phyloP scores from a whole-genome alignment of 202 grass and related monocot genomes.

The Setaria viridis region DNA sequence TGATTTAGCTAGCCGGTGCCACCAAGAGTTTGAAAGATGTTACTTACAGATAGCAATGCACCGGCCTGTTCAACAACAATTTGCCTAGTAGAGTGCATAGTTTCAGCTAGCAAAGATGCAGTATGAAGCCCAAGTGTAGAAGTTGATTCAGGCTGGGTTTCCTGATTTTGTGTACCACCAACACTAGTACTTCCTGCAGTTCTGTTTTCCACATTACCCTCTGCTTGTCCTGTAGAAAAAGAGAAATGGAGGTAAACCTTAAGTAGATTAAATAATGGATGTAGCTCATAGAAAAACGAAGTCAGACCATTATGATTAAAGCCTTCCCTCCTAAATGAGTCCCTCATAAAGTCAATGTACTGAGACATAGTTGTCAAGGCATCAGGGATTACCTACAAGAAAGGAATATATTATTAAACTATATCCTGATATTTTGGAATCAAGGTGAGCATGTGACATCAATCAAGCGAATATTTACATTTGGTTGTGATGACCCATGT shows the following conservation, averaged over 20 bases:
- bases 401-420: constrained; percentile 35
- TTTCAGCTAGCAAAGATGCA: constrained; percentile 72
- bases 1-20: constrained; percentile 39
- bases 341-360: constrained; percentile 83
- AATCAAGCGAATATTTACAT: constrained; percentile 64
- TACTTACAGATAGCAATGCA: constrained; percentile 74
- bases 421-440: constrained; percentile 21
- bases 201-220: constrained; percentile 46
- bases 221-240: constrained; percentile 50
- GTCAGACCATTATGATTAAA: constrained; percentile 62
- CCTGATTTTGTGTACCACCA: constrained; percentile 48
- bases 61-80: constrained; percentile 74
- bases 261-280: constrained; percentile 17
- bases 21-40: constrained; percentile 37
- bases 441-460: constrained; percentile 13
- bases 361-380: constrained; percentile 90
- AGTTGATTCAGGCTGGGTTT: constrained; percentile 48
- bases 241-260: constrained; percentile 33
- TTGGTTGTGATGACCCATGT: constrained; percentile 66
- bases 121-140: constrained; percentile 65
- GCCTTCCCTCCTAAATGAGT: constrained; percentile 84
- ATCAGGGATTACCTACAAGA: constrained; percentile 87
- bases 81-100: constrained; percentile 69
- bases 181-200: constrained; percentile 33
- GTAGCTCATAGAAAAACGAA: constrained; percentile 27